Evolutionary conservation across 2,329 filamentous ascomycete genomes (phyloP).

Genomic region (Lanzia echinophila): DNA sequence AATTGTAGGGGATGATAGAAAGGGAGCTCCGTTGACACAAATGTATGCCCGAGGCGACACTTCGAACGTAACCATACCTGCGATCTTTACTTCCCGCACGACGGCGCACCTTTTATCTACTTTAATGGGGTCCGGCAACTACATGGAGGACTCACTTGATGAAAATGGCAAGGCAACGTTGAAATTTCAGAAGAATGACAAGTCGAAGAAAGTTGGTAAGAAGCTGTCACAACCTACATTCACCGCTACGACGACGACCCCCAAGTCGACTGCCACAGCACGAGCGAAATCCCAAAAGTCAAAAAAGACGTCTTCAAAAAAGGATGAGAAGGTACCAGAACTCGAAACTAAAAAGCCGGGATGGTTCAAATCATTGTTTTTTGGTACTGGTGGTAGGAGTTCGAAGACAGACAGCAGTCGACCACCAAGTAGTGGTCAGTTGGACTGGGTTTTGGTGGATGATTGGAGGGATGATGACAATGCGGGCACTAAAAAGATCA

Average conservation of each 20-base stretch:
- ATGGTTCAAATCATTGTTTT: slow-evolving; percentile 42
- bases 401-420: slow-evolving; percentile 47
- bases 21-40: slow-evolving; percentile 81
- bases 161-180: slow-evolving; percentile 52
- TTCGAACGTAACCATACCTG: slow-evolving; percentile 88
- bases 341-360: slow-evolving; percentile 25
- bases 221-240: slow-evolving; percentile 21
- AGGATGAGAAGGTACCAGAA: slow-evolving; percentile 17
- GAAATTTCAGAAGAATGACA: slow-evolving; percentile 42
- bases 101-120: slow-evolving; percentile 90
- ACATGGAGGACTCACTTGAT: slow-evolving; percentile 52
- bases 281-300: slow-evolving; percentile 24
- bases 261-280: slow-evolving; percentile 26
- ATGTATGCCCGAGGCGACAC: slow-evolving; percentile 99
- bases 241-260: slow-evolving; percentile 22
- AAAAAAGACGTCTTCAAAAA: slow-evolving; percentile 25
- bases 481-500: slow-evolving; percentile 28
- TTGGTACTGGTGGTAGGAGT: slow-evolving; percentile 29
- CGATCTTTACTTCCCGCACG: slow-evolving; percentile 89
- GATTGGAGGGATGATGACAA: slow-evolving; percentile 55
- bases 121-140: slow-evolving; percentile 65
- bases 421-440: slow-evolving; percentile 64
- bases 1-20: slow-evolving; percentile 89
- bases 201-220: slow-evolving; percentile 22
- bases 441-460: slow-evolving; percentile 66